Evolutionary conservation across 2,329 filamentous ascomycete genomes (phyloP), one percentile per base, ranked within the genome.

Genomic region (Fusarium vanettenii): DNA sequence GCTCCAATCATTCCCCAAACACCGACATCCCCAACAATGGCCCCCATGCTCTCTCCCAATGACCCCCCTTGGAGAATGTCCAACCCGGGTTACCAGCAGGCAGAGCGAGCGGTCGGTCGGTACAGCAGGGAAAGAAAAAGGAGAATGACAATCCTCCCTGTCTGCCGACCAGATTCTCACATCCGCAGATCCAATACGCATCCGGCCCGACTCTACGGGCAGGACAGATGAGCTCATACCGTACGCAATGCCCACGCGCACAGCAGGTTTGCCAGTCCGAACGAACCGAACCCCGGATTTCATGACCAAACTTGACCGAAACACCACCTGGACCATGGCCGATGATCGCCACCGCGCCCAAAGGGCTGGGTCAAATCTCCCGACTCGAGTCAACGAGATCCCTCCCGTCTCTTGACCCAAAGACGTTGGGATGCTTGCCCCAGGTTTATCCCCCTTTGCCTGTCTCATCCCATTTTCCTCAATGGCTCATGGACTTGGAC

Each of bases 311-410:
- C 9, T 56, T 43, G 29, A 67, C 55, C 35, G 45, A 60, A 64
- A 56, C 50, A 56, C 18, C 48, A 55, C 61, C 37, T 41, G 61
- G 31, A 60, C 50, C 31, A 31, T 52, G 67, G 27, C 57, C 39
- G 35, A 43, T 66, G 50, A 74, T 70, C 66, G 48, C 50, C 39
- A 22, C 57, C 27, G 37, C 37, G 60, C 60, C 61, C 65, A 56
- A 72, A 50, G 16, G 48, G 69, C 59, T 75, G 59, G 62, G 60
- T 64, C 69, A 31, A 69, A 64, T 45, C 59, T 60, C 25, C 60
- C 45, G 59, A n/a, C 48, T 31, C n/a, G 33, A 48, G 48, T 39
- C 59, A 48, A 63, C 33, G 29, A 62, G 37, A 70, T 64, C 35
- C 69, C 33, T 59, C 43, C 39, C 29, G 22, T 25, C 37, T 45